phyloP scores from a whole-genome alignment of 345 rosid species.

The Fremontodendron californicum region DNA sequence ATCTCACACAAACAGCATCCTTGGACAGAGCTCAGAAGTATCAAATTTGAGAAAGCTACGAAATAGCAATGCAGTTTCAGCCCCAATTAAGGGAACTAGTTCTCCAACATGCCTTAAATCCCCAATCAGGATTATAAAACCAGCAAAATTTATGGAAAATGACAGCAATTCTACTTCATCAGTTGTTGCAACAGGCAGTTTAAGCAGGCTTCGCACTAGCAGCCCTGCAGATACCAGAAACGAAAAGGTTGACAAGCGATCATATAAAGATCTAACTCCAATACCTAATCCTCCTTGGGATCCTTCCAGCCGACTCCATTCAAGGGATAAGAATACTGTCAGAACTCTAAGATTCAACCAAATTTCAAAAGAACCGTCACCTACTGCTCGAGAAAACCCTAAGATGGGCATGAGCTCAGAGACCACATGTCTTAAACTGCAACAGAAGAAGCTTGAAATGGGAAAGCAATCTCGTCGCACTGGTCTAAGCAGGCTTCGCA shows the following conservation, averaged over 20 bases:
- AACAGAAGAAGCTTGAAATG: slow-evolving; percentile 42
- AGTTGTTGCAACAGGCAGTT: slow-evolving; percentile 25
- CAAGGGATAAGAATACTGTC: slow-evolving; percentile 30
- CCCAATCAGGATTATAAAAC: slow-evolving; percentile 51
- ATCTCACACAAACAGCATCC: slow-evolving; percentile 24
- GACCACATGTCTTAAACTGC: slow-evolving; percentile 45
- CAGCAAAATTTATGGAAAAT: slow-evolving; percentile 38
- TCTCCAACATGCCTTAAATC: slow-evolving; percentile 46
- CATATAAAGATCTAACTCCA: slow-evolving; percentile 42
- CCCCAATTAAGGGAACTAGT: slow-evolving; percentile 30
- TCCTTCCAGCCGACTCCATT: slow-evolving; percentile 26
- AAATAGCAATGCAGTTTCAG: slow-evolving; percentile 30
- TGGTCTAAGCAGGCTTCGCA: slow-evolving; percentile 38
- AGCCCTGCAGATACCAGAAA: slow-evolving; percentile 33
- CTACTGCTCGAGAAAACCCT: slow-evolving; percentile 25
- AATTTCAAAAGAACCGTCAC: slow-evolving; percentile 33
- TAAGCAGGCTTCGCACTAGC: slow-evolving; percentile 28
- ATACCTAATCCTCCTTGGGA: slow-evolving; percentile 34
- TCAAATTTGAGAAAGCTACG: slow-evolving; percentile 16
- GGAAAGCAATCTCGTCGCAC: slow-evolving; percentile 42
- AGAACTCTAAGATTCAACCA: slow-evolving; percentile 28
- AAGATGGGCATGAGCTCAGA: slow-evolving; percentile 41
- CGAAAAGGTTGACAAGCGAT: slow-evolving; percentile 37
- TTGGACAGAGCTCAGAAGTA: slow-evolving; percentile 31
- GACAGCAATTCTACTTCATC: slow-evolving; percentile 25